phyloP scores from a whole-genome alignment of 805 yeast species.

The Wickerhamomyces alni region DNA sequence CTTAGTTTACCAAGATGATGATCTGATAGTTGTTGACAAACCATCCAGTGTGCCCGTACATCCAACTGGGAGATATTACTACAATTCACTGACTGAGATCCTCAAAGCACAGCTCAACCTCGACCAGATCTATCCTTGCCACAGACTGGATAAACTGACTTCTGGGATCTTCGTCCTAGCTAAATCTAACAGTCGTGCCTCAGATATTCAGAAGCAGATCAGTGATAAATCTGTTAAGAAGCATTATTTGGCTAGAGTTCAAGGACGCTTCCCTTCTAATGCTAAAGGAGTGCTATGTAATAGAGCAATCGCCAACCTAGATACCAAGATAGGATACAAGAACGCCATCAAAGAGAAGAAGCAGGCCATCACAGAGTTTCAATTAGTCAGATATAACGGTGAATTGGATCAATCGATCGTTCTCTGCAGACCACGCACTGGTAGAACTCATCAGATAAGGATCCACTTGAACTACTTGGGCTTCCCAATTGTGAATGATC shows the following conservation, averaged over 20 bases:
- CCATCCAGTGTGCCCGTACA: slow-evolving; percentile 95
- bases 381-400: slow-evolving; percentile 20
- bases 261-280: slow-evolving; percentile 70
- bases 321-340: slow-evolving; percentile 71
- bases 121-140: slow-evolving; percentile 43
- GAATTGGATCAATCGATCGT: slow-evolving; percentile 40
- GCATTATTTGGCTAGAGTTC: slow-evolving; percentile 81
- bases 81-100: slow-evolving; percentile 72
- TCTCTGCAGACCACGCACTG: slow-evolving; percentile 80
- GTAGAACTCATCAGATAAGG: slow-evolving; percentile 92
- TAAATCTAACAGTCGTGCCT: slow-evolving; percentile 4
- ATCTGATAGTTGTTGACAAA: slow-evolving; percentile 78
- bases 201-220: slow-evolving; percentile 46
- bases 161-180: slow-evolving; percentile 80
- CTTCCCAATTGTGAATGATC: slow-evolving; percentile 87
- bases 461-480: slow-evolving; percentile 88
- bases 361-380: slow-evolving; percentile 60
- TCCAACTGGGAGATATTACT: slow-evolving; percentile 83
- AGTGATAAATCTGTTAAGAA: slow-evolving; percentile 69
- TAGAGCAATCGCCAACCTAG: slow-evolving; percentile 59
- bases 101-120: slow-evolving; percentile 58
- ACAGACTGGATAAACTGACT: slow-evolving; percentile 83
- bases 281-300: slow-evolving; percentile 43
- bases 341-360: slow-evolving; percentile 31
- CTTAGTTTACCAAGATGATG: slow-evolving; percentile 47